These are phyloP conservation scores for Diutina ranongensis DNA, from an alignment of 1,139 yeast species.

Conservation along the genomic window DNA sequence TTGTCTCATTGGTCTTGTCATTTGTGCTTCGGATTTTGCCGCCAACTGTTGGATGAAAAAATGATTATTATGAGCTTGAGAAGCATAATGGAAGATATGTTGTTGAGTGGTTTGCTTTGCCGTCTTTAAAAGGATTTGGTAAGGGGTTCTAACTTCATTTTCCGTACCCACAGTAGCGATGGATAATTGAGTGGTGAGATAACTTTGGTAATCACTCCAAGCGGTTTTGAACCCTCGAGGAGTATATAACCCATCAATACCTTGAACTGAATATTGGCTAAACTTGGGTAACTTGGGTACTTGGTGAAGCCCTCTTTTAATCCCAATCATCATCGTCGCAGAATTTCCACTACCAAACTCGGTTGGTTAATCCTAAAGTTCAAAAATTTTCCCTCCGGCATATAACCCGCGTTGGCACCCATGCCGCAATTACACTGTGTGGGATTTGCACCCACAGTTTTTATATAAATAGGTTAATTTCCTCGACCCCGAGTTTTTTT, in stretches of 20 bases:
- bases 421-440: neutral
- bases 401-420: neutral
- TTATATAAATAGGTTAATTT: too few species aligned
- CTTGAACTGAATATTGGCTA: conserved; percentile 28
- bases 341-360: too few species aligned
- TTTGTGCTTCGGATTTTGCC: conserved; percentile 19
- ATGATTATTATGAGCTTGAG: conserved; percentile 90
- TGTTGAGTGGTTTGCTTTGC: conserved; percentile 62
- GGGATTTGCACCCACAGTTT: too few species aligned
- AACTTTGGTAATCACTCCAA: conserved; percentile 75
- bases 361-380: neutral
- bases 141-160: conserved; percentile 67
- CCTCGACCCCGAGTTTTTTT: too few species aligned
- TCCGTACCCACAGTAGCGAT: conserved; percentile 69
- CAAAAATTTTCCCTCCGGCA: neutral
- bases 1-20: conserved; percentile 36
- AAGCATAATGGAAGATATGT: conserved; percentile 72
- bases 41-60: conserved; percentile 65
- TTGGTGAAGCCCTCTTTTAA: conserved; percentile 31
- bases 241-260: conserved; percentile 65
- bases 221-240: conserved; percentile 57
- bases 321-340: neutral
- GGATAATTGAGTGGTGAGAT: conserved; percentile 57
- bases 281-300: conserved; percentile 49
- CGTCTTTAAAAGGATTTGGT: conserved; percentile 63